Evolutionary conservation across 805 yeast species (phyloP), one percentile per base, ranked within the genome.

Genomic region (Candida anglica): DNA sequence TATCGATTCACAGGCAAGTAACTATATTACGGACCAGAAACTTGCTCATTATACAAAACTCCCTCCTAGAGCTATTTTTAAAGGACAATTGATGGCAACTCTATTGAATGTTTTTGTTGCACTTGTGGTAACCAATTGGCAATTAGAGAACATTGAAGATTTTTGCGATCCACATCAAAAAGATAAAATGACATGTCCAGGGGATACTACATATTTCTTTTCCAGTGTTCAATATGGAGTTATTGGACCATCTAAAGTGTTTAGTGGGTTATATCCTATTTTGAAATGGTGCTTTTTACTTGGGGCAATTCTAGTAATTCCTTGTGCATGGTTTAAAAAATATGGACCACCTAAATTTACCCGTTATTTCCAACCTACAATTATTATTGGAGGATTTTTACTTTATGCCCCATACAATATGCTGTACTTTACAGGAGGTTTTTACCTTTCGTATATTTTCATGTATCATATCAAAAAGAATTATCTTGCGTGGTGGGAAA

Each of bases 401-500:
- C 35, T 62, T 8, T 62, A 61, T 43, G 79, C 65, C 34, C 80
- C 81, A n/a, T 74, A 68, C 44, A 73, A 73, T 47, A 46, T 75
- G 36, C 59, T 63, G 55, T 64, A 63, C 43, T 60, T 56, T 22
- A 86, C 88, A 0, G 79, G 81, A 8, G 79, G 86, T 34, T 71
- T 84, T 46, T 68, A 68, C 46, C 38, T 75, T 26, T 82, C 85
- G 4, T 69, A 68, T 41, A 32, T 66, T 4, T 81, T 81, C 60
- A 77, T 77, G 61, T 77, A 69, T 56, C 65, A 66, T 46, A 57
- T 78, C 45, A 69, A 73, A 44, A 58, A 63, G 39, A 59, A 65
- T 44, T 72, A 72, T 52, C 49, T 69, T 30, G 53, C 65, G 15
- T 72, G 83, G 84, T 81, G 84, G 88, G 79, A 80, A 26, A 81